phyloP scores from a whole-genome alignment of 176 grass and related monocot species.

The Lolium rigidum region DNA sequence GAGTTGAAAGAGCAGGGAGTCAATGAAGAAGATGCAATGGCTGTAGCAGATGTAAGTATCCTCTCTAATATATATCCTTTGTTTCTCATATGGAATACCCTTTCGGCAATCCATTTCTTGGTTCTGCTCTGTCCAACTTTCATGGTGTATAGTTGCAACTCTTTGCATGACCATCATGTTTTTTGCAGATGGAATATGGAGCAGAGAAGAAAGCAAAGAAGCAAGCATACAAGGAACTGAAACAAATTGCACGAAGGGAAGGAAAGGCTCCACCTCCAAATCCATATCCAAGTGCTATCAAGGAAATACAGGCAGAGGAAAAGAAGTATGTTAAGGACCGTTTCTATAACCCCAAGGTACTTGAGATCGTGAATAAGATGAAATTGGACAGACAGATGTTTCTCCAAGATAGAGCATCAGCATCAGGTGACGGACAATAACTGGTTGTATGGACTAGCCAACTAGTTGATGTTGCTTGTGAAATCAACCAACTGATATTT shows the following conservation, averaged over 20 bases:
- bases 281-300: conserved; percentile 82
- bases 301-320: conserved; percentile 94
- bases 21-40: conserved; percentile 72
- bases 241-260: conserved; percentile 56
- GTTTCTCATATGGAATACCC: conserved; percentile 21
- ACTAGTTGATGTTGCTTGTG: neutral
- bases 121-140: neutral
- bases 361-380: conserved; percentile 83
- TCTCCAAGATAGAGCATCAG: conserved; percentile 47
- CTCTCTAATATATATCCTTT: neutral
- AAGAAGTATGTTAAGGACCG: conserved; percentile 77
- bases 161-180: conserved; percentile 24
- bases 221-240: conserved; percentile 85
- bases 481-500: neutral
- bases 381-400: conserved; percentile 57
- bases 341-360: conserved; percentile 76
- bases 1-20: conserved; percentile 78
- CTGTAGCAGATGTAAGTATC: conserved; percentile 83
- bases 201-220: conserved; percentile 83
- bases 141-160: neutral
- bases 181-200: conserved; percentile 76
- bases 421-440: conserved; percentile 29
- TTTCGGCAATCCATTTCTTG: neutral
- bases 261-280: conserved; percentile 77
- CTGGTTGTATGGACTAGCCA: neutral